phyloP scores from a whole-genome alignment of 345 rosid species.

The Zanthoxylum bungeanum region DNA sequence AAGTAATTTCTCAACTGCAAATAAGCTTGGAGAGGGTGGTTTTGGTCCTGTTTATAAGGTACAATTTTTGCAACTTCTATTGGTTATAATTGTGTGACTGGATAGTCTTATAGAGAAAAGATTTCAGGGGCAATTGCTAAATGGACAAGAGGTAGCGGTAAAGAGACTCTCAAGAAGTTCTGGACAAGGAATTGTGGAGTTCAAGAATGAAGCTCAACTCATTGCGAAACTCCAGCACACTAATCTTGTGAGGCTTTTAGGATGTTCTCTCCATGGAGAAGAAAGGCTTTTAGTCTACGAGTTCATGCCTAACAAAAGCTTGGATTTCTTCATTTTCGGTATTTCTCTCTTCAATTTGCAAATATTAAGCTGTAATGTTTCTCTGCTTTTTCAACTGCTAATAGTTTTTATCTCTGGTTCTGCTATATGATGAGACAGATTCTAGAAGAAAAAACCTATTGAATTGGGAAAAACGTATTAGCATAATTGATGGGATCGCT shows the following conservation, averaged over 20 bases:
- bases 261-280: background rate
- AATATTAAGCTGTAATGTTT: background rate
- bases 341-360: background rate
- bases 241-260: conserved; percentile 5
- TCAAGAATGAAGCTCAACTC: background rate
- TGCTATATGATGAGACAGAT: background rate
- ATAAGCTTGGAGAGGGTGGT: conserved; percentile 6
- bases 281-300: background rate
- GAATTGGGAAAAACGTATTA: conserved; percentile 3
- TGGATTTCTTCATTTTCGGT: conserved; percentile 2
- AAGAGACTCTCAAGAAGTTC: conserved; percentile 1
- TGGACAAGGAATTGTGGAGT: background rate
- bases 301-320: conserved; percentile 2
- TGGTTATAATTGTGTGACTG: background rate
- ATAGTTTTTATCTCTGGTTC: background rate
- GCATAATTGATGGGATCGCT: conserved; percentile 11
- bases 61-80: background rate
- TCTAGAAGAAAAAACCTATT: background rate
- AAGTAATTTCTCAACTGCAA: background rate
- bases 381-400: background rate
- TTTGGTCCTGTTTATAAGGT: conserved; percentile 3
- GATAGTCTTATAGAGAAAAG: background rate
- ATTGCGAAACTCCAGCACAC: conserved; percentile 4
- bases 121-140: background rate
- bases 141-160: background rate